phyloP scores from a whole-genome alignment of 2,329 filamentous ascomycete genomes.

The Fusarium poae region DNA sequence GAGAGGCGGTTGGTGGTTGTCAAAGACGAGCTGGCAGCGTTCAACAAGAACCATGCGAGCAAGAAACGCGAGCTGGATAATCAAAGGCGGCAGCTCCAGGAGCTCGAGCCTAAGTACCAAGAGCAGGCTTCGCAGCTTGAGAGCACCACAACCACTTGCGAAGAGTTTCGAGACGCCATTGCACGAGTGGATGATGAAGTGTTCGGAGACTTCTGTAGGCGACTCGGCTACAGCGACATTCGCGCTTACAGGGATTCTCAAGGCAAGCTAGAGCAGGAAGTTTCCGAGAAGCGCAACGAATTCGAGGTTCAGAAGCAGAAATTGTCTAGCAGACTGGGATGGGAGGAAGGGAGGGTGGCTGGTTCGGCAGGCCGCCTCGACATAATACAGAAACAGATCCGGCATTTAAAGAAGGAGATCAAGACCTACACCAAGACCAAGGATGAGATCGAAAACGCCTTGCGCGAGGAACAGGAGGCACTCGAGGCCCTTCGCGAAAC shows the following conservation, averaged over 20 bases:
- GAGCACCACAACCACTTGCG: conserved; percentile 63
- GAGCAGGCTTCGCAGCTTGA: conserved; percentile 78
- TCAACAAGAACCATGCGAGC: conserved; percentile 85
- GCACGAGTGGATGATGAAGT: conserved; percentile 88
- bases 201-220: conserved; percentile 86
- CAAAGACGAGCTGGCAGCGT: conserved; percentile 80
- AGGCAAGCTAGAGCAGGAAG: conserved; percentile 91
- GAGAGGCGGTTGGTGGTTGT: conserved; percentile 80
- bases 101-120: conserved; percentile 81
- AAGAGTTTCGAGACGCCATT: conserved; percentile 72
- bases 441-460: conserved; percentile 77
- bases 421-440: conserved; percentile 79
- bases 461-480: conserved; percentile 80
- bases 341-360: conserved; percentile 65
- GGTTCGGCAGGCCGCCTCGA: conserved; percentile 76
- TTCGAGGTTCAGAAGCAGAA: conserved; percentile 88
- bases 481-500: conserved; percentile 80
- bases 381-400: conserved; percentile 73
- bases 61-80: conserved; percentile 86
- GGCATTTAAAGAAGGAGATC: conserved; percentile 77
- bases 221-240: conserved; percentile 88
- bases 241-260: conserved; percentile 95
- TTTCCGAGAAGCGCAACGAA: conserved; percentile 85
- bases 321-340: conserved; percentile 72
- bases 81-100: conserved; percentile 77